A percentile compares a stretch with the other conserved stretches of the same genome.
Conservation (phyloP, 306 rosid genomes). For the Arachis hypogaea region DNA sequence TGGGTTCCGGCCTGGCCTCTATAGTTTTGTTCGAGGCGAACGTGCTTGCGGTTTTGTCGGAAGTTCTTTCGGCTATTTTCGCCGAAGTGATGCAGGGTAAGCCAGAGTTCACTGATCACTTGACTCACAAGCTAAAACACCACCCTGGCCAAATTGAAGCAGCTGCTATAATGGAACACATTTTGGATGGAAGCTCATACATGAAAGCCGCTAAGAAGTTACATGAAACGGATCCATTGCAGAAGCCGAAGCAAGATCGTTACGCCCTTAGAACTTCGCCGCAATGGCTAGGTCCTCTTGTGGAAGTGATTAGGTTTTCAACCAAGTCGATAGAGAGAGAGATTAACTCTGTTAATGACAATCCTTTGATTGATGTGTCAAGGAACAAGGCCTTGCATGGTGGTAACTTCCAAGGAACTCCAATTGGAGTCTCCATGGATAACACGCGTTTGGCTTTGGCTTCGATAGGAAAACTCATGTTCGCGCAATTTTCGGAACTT, state of each 20-base stretch:
- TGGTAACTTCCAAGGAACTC: slow-evolving; percentile 94
- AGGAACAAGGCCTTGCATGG: slow-evolving; percentile 91
- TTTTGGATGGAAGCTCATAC: slow-evolving; percentile 85
- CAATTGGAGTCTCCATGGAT: slow-evolving; percentile 96
- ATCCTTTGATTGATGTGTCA: slow-evolving; percentile 88
- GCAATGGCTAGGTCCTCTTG: slow-evolving; percentile 86
- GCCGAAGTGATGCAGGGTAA: slow-evolving; percentile 93
- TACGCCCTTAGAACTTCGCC: slow-evolving; percentile 92
- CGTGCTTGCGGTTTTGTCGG: slow-evolving; percentile 61
- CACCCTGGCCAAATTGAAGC: slow-evolving; percentile 98
- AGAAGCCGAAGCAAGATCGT: slow-evolving; percentile 86
- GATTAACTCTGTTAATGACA: slow-evolving; percentile 89
- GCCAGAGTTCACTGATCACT: slow-evolving; percentile 85
- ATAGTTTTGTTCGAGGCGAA: slow-evolving; percentile 80
- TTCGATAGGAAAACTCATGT: slow-evolving; percentile 82
- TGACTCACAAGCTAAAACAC: slow-evolving; percentile 88
- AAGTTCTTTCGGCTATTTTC: slow-evolving; percentile 73
- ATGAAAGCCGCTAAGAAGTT: slow-evolving; percentile 70
- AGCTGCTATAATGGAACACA: slow-evolving; percentile 93
- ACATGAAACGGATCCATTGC: slow-evolving; percentile 79
- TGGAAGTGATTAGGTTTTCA: slow-evolving; percentile 81
- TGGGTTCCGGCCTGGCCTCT: slow-evolving; percentile 88
- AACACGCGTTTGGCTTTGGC: slow-evolving; percentile 90
- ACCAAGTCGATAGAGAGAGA: slow-evolving; percentile 89
- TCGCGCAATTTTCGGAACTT: slow-evolving; percentile 88